A percentile compares a stretch with the other conserved stretches of the same genome.
phyloP scores from a whole-genome alignment of 2,329 filamentous ascomycete species.

The Ascochyta clinopodiicola region DNA sequence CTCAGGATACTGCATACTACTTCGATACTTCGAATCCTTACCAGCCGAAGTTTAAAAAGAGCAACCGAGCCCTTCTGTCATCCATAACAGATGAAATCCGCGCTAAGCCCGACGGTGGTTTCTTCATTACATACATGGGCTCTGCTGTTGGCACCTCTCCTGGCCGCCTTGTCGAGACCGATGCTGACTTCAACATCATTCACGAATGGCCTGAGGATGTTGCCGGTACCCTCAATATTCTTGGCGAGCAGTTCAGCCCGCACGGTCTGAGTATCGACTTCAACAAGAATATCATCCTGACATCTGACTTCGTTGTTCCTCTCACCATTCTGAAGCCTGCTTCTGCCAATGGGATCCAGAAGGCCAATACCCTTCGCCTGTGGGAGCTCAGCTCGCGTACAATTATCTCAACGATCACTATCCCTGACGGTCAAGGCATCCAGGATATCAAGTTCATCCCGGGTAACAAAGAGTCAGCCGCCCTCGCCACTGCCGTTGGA shows the following conservation, averaged over 20 bases:
- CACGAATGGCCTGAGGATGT: constrained; percentile 68
- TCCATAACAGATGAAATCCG: constrained; percentile 69
- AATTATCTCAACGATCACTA: constrained; percentile 67
- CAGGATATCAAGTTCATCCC: constrained; percentile 72
- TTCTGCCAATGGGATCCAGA: constrained; percentile 57
- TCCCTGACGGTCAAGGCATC: constrained; percentile 65
- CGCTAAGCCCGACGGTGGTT: constrained; percentile 67
- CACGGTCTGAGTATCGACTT: constrained; percentile 67
- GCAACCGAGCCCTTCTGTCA: constrained; percentile 64
- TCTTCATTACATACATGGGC: constrained; percentile 69
- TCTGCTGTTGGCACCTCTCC: constrained; percentile 64
- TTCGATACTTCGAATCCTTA: constrained; percentile 67
- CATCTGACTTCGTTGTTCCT: constrained; percentile 69
- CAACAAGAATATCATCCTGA: constrained; percentile 64
- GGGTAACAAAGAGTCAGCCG: constrained; percentile 63
- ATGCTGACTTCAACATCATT: constrained; percentile 65
- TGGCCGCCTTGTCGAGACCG: constrained; percentile 67
- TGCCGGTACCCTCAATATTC: constrained; percentile 60
- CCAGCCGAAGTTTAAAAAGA: constrained; percentile 64
- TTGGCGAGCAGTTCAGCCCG: constrained; percentile 67
- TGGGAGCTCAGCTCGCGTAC: constrained; percentile 62
- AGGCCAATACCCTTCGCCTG: constrained; percentile 64
- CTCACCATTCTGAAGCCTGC: constrained; percentile 66
- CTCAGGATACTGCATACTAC: constrained; percentile 67
- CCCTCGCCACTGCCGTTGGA: constrained; percentile 66